These are phyloP conservation scores for Tritrichomonas musculus DNA, from an alignment of 208 protist species.

Conservation along the genomic window DNA sequence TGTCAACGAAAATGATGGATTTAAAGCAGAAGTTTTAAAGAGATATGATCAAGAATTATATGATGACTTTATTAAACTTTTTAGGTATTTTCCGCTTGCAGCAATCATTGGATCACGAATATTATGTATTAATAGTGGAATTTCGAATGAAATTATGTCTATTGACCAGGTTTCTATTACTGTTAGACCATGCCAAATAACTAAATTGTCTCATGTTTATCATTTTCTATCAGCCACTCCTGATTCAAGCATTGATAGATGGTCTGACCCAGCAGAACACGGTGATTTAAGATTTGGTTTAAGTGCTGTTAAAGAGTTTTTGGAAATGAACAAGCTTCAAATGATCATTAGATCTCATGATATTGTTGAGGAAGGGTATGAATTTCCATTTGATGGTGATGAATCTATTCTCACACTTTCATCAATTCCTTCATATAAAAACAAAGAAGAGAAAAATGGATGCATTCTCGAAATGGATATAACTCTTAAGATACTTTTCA, in stretches of 20 bases:
- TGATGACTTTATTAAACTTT: conserved; percentile 64
- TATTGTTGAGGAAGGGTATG: conserved; percentile 69
- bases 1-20: conserved; percentile 73
- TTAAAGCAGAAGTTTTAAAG: conserved; percentile 39
- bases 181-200: conserved; percentile 77
- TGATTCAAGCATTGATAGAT: conserved; percentile 78
- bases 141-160: conserved; percentile 65
- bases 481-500: neutral
- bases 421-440: conserved; percentile 97
- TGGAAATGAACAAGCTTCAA: conserved; percentile 95
- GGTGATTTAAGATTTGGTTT: conserved; percentile 93
- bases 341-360: conserved; percentile 97
- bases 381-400: conserved; percentile 92
- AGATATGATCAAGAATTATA: conserved; percentile 60
- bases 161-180: conserved; percentile 90
- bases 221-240: conserved; percentile 98
- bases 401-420: conserved; percentile 98
- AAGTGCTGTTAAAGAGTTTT: conserved; percentile 91
- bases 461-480: neutral
- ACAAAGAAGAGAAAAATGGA: conserved; percentile 54
- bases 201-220: conserved; percentile 78
- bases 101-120: conserved; percentile 54
- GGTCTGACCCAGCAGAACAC: conserved; percentile 89
- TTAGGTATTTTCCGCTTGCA: conserved; percentile 66
- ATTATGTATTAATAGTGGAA: conserved; percentile 62